Evolutionary conservation across 805 yeast genomes (phyloP).

Genomic region (Pichia kluyveri): DNA sequence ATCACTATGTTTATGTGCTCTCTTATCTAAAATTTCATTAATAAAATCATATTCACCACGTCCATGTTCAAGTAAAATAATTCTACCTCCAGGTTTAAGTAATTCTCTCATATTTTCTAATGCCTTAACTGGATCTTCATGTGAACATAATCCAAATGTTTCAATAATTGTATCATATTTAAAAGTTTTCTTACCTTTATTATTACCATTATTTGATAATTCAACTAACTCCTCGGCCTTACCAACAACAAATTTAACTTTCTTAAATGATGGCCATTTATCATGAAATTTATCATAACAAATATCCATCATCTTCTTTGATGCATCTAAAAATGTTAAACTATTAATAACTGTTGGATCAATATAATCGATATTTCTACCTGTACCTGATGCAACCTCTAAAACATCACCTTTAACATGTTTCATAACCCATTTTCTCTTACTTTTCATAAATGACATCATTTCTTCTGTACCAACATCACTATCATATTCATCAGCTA

Average conservation of each 20-base stretch:
- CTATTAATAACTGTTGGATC: conserved; percentile 53
- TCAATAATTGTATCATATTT: conserved; percentile 89
- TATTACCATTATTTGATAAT: conserved; percentile 23
- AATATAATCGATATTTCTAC: conserved; percentile 77
- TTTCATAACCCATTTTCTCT: conserved; percentile 71
- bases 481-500: conserved; percentile 74
- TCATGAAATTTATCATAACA: conserved; percentile 66
- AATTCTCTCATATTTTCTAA: conserved; percentile 62
- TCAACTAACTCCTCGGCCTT: conserved; percentile 73
- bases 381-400: conserved; percentile 95
- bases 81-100: conserved; percentile 83
- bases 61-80: conserved; percentile 87
- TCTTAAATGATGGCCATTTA: conserved; percentile 53
- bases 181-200: conserved; percentile 23
- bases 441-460: conserved; percentile 48
- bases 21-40: conserved; percentile 69
- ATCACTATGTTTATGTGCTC: conserved; percentile 75
- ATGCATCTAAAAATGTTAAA: conserved; percentile 79
- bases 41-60: conserved; percentile 72
- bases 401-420: conserved; percentile 81
- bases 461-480: conserved; percentile 71
- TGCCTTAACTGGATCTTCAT: conserved; percentile 83
- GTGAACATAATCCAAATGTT: conserved; percentile 94
- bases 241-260: conserved; percentile 84
- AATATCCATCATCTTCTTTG: conserved; percentile 75